A percentile compares a stretch with the other conserved stretches of the same genome.
These are phyloP conservation scores for Leptographium lundbergii DNA, from an alignment of 2,329 filamentous ascomycete species.

Conservation along the genomic window DNA sequence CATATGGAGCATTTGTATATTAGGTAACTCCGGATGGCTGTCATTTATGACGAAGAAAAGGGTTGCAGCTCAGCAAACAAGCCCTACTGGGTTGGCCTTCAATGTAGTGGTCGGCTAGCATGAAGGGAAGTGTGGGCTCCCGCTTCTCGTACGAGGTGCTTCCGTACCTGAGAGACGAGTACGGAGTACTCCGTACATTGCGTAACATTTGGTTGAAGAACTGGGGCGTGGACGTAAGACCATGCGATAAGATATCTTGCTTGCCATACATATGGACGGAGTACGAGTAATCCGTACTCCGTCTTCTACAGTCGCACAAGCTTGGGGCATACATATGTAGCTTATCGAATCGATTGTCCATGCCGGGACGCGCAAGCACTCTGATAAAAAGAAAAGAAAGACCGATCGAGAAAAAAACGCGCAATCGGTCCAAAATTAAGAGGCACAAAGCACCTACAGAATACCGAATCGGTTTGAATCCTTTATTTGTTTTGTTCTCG, in stretches of 20 bases:
- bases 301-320: too few species aligned
- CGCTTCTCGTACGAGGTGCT: neutral
- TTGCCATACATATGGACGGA: neutral
- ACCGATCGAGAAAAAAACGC: neutral
- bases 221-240: too few species aligned
- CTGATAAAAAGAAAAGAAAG: neutral
- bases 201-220: too few species aligned
- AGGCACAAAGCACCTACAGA: too few species aligned
- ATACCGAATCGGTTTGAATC: too few species aligned
- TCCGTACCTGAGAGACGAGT: neutral
- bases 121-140: neutral
- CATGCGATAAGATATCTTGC: too few species aligned
- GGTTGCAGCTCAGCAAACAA: neutral
- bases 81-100: neutral
- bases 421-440: too few species aligned
- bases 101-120: neutral
- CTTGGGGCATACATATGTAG: too few species aligned
- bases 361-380: neutral
- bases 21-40: too few species aligned
- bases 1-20: neutral
- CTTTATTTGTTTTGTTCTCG: too few species aligned
- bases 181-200: too few species aligned
- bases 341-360: too few species aligned
- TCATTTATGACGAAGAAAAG: neutral
- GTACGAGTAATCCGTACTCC: neutral